Evolutionary conservation across 2,329 filamentous ascomycete species (phyloP).

Genomic region (Lomentospora prolificans): DNA sequence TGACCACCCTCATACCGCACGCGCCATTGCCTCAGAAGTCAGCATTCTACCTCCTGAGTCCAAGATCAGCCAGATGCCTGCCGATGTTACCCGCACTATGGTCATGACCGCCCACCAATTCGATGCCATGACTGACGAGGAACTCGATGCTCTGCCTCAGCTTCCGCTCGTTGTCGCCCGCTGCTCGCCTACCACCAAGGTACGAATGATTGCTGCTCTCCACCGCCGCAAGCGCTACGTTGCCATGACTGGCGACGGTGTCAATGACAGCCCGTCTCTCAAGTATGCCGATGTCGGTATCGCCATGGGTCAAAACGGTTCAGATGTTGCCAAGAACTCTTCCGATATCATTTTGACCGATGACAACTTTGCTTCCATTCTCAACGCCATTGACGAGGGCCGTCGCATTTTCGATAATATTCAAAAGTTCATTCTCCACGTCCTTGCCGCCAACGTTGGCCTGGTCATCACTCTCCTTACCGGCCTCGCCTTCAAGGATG

Average conservation of each 20-base stretch:
- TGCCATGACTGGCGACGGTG: constrained; percentile 63
- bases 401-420: constrained; percentile 62
- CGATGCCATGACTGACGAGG: constrained; percentile 48
- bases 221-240: constrained; percentile 52
- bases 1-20: constrained; percentile 54
- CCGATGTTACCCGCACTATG: constrained; percentile 43
- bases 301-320: constrained; percentile 57
- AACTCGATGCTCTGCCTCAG: constrained; percentile 52
- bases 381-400: constrained; percentile 49
- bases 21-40: constrained; percentile 51
- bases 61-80: constrained; percentile 23
- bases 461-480: constrained; percentile 57
- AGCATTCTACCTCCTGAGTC: constrained; percentile 45
- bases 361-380: constrained; percentile 49
- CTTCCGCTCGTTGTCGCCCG: constrained; percentile 59
- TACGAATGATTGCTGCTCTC: constrained; percentile 65
- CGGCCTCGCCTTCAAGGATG: constrained; percentile 60
- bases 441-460: constrained; percentile 57
- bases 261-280: constrained; percentile 59
- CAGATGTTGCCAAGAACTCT: constrained; percentile 60
- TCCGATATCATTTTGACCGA: constrained; percentile 57
- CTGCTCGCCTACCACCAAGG: constrained; percentile 63
- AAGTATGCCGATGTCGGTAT: constrained; percentile 61
- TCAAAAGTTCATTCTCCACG: constrained; percentile 59
- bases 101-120: constrained; percentile 56